Evolutionary conservation across 2,329 filamentous ascomycete species (phyloP).

Genomic region (Colletotrichum sublineola): DNA sequence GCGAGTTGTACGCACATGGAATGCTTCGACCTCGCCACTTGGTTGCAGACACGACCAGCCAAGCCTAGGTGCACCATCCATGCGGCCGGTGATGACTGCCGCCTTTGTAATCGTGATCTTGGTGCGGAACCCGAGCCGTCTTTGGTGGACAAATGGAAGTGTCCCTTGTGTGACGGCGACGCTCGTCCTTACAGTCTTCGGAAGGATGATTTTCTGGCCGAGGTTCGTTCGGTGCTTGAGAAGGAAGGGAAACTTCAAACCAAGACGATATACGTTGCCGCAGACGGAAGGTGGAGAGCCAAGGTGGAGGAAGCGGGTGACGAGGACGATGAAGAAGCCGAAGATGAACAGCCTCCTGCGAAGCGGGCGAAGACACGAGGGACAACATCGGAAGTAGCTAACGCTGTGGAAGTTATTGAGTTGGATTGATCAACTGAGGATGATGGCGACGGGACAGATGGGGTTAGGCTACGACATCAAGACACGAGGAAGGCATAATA

Average conservation of each 20-base stretch:
- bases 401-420: conserved; percentile 38
- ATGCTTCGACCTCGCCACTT: conserved; percentile 91
- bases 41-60: conserved; percentile 75
- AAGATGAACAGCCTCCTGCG: conserved; percentile 17
- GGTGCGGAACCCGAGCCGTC: conserved; percentile 59
- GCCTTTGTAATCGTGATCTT: conserved; percentile 41
- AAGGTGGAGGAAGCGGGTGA: conserved; percentile 50
- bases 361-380: conserved; percentile 31
- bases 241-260: conserved; percentile 43
- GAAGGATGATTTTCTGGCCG: conserved; percentile 79
- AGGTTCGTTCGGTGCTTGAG: conserved; percentile 69
- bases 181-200: conserved; percentile 79
- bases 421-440: conserved; percentile 32
- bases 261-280: conserved; percentile 49
- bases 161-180: conserved; percentile 84
- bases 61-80: conserved; percentile 57
- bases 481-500: not conserved
- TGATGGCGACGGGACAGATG: not conserved
- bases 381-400: conserved; percentile 6
- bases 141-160: conserved; percentile 82
- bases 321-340: conserved; percentile 39
- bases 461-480: not conserved
- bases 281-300: conserved; percentile 52
- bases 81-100: conserved; percentile 54
- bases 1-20: conserved; percentile 80